Conservation (phyloP, 2,329 filamentous ascomycete species). For the Ophiostoma quercus region DNA sequence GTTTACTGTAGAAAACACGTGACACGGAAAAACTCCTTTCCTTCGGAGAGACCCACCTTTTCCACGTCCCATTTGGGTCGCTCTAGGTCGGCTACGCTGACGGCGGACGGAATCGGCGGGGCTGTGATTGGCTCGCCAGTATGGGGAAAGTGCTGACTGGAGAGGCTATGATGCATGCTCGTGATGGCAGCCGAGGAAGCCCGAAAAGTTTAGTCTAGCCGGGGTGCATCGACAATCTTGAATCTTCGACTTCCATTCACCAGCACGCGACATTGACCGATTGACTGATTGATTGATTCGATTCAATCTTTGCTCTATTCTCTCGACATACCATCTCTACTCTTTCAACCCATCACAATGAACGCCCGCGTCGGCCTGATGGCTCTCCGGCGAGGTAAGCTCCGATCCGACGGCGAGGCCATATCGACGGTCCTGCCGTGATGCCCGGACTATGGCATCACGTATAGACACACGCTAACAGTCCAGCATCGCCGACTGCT, state of each 20-base stretch:
- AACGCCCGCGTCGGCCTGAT: conserved; percentile 53
- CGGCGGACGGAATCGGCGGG: conserved; percentile 25
- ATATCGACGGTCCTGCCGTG: neutral
- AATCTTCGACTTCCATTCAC: neutral
- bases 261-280: conserved; percentile 9
- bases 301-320: conserved; percentile 18
- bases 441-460: too few species aligned
- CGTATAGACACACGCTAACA: neutral
- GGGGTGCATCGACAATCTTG: conserved; percentile 3
- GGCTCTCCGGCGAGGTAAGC: conserved; percentile 53
- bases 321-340: conserved; percentile 24
- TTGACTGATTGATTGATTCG: conserved; percentile 15
- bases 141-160: conserved; percentile 9
- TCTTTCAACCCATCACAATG: conserved; percentile 39
- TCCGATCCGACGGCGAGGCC: neutral
- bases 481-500: conserved; percentile 31
- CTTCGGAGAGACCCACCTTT: neutral
- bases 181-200: conserved; percentile 39
- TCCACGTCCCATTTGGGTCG: too few species aligned
- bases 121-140: conserved; percentile 26
- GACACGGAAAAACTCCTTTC: conserved; percentile 26
- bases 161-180: conserved; percentile 24
- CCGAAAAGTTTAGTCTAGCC: conserved; percentile 23
- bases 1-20: conserved; percentile 12
- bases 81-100: conserved; percentile 22